Percentiles rank a stretch among this genome's conserved stretches.
Conservation (phyloP, 148 eudicot genomes). For the Arctostaphylos glauca region DNA sequence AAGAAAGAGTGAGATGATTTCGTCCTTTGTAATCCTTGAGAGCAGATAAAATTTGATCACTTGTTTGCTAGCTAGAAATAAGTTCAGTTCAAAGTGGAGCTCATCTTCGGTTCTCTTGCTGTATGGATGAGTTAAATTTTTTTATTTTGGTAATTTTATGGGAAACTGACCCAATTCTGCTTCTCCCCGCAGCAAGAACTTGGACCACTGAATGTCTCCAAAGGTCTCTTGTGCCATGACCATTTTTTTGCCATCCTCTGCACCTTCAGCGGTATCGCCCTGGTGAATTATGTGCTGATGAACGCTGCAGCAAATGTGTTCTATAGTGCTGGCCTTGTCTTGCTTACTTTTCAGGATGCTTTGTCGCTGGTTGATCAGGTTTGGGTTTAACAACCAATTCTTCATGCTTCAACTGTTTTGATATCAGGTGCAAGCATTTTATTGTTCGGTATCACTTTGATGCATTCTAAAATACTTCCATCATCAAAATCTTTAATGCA, state of each 20-base stretch:
- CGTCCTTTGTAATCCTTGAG: neutral
- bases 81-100: neutral
- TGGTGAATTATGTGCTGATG: slow-evolving; percentile 72
- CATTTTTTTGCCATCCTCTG: slow-evolving; percentile 57
- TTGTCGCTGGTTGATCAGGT: slow-evolving; percentile 86
- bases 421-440: neutral
- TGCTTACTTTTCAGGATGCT: slow-evolving; percentile 81
- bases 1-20: neutral
- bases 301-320: slow-evolving; percentile 75
- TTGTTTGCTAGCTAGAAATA: neutral
- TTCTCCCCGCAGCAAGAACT: slow-evolving; percentile 45
- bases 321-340: slow-evolving; percentile 65
- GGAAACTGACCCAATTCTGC: slow-evolving; percentile 1
- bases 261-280: slow-evolving; percentile 75
- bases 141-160: neutral
- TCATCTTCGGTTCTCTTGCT: neutral
- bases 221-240: slow-evolving; percentile 57
- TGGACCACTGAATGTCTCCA: slow-evolving; percentile 40
- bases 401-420: neutral
- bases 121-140: neutral
- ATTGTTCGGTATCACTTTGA: neutral
- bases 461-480: neutral
- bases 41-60: neutral
- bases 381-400: slow-evolving; percentile 5
- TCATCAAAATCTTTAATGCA: slow-evolving; percentile 31